Evolutionary conservation across 2,329 filamentous ascomycete species (phyloP), one percentile per base, ranked within the genome.

Genomic region (Sclerotiophoma versabilis): DNA sequence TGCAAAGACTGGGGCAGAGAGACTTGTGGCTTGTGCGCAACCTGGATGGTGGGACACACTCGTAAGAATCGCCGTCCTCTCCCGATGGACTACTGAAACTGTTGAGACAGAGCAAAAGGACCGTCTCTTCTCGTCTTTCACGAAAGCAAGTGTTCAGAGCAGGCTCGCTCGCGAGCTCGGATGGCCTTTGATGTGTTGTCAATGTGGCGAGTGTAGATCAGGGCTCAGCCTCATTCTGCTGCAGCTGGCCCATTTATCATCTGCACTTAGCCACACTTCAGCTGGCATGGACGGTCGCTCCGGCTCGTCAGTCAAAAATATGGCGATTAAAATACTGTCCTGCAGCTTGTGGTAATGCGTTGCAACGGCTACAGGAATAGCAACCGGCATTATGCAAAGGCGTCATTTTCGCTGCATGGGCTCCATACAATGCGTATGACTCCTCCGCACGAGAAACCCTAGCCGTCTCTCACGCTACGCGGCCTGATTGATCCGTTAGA

Each of bases 181-280:
- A 55, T 54, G 51, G 52, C 49, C 58, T 60, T 66, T 65, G 63
- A 69, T 71, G 69, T 60, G 69, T 60, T 71, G 69, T 65, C 68
- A 65, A 48, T 55, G 66, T 69, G 68, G 69, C 69, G 65, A 70
- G 55, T 26, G 59, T 38, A 39, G 65, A 68, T 65, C 62, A 38
- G 41, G 36, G 53, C 71, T 64, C 70, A 75, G 72, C 72, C 71
- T 72, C 72, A 68, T 23, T 63, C 45, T 37, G 15, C 43, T 62
- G 62, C 56, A 62, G 53, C 62, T 66, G 66, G 39, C 53, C 54
- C 20, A 58, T 39, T 41, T 46, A 60, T 37, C 30, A 43, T 33
- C 47, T 58, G 63, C 65, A 67, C 69, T 49, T 64, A 71, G 69
- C 66, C 68, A 71, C 68, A 63, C 57, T 62, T 59, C 59, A 71